Percentiles rank a stretch among this genome's conserved stretches.
These are phyloP conservation scores for Moringa oleifera DNA, from an alignment of 345 rosid genomes.

Conservation along the genomic window DNA sequence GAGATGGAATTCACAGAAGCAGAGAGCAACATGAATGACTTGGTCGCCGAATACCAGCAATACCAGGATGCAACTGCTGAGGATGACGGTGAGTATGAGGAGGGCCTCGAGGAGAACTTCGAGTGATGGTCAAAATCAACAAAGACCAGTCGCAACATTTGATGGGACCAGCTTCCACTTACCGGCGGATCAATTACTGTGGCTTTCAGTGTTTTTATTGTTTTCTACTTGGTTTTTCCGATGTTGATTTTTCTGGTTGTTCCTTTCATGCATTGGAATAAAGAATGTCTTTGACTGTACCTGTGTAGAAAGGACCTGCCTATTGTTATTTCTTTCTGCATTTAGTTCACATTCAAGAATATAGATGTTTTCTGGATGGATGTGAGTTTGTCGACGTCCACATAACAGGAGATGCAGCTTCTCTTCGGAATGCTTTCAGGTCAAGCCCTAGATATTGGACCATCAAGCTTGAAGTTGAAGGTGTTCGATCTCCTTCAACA, in stretches of 20 bases:
- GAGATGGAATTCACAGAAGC: constrained; percentile 99
- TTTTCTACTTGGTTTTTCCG: constrained; percentile 3
- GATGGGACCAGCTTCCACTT: neutral
- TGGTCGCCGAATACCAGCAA: constrained; percentile 92
- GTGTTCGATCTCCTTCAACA: neutral
- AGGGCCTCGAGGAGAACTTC: constrained; percentile 33
- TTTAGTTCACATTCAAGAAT: too few species aligned
- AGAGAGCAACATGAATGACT: constrained; percentile 96
- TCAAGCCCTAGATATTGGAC: too few species aligned
- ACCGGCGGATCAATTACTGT: constrained; percentile 5
- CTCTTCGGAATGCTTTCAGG: too few species aligned
- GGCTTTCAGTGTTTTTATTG: constrained; percentile 2
- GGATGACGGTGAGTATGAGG: constrained; percentile 80
- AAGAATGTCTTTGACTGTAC: neutral
- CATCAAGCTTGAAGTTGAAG: constrained; percentile 13
- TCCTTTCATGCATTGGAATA: constrained; percentile 16
- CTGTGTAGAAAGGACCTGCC: neutral
- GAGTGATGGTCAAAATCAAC: constrained; percentile 12
- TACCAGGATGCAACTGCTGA: constrained; percentile 95
- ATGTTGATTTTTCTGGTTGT: constrained; percentile 8
- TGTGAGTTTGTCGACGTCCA: too few species aligned
- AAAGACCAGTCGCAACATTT: constrained; percentile 1
- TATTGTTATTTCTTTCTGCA: neutral
- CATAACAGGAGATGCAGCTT: too few species aligned
- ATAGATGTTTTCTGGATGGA: too few species aligned